Evolutionary conservation across 305 asterid species (phyloP), one percentile per base, ranked within the genome.

Genomic region (Coffea humblotiana): DNA sequence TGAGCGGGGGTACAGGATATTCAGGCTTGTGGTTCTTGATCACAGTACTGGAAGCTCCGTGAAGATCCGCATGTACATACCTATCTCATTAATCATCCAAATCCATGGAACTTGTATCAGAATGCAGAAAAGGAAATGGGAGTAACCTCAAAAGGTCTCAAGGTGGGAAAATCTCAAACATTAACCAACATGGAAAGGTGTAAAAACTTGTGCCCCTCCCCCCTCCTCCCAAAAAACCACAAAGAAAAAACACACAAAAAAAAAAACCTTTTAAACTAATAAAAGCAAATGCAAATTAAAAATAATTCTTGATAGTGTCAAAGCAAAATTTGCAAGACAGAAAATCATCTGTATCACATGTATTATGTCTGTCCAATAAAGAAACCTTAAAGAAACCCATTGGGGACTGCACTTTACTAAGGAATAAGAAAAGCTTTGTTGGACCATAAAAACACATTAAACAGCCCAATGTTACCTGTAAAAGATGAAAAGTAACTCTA

Each of bases 11-110:
- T 63, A 95, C 96, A 74, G 94, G 93, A 82, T 75, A 79, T 74
- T 90, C 97, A 14, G 97, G 96, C 84, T 90, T 95, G 90, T 95
- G 99, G 88, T 94, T 94, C 93, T 94, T 95, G 85, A 95, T 95
- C 84, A 95, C 94, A 54, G 97, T 95, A 84, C 99, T 95, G 71
- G 99, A 92, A 80, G 99, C 99, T 79, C 99, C 99, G 83, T 95
- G 97, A 77, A 95, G 97, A 40, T 95, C 98, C 48, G 99, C 99
- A 85, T 95, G 99, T 76, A 94, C 91, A 83, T 95, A 95, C 94
- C 99, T 95, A 80, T 82, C 68, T 76, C 77, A 79, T 72, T 78
- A 84, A 80, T 72, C 68, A 85, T 84, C 82, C 80, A 83, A 40
- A 40, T 79, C 81, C 54, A 60, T 1, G 48, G 60, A 76, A 60